phyloP scores from a whole-genome alignment of 139 green algal species.

The Chlamydomonas eustigma region DNA sequence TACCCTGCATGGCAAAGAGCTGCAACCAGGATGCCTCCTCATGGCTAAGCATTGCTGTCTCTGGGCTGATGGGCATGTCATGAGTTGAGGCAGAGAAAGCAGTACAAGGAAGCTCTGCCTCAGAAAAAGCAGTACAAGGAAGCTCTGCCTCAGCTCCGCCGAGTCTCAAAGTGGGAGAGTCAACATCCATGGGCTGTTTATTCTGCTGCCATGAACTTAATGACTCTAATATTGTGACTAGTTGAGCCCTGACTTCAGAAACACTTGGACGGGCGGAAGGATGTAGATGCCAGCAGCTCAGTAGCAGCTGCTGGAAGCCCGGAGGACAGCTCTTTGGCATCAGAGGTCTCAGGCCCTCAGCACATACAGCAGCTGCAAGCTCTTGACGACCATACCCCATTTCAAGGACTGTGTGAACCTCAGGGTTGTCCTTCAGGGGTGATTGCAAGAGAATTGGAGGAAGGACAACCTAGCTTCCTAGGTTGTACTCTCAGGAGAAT shows the following conservation, averaged over 20 bases:
- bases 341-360: slow-evolving; percentile 59
- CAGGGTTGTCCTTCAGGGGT: slow-evolving; percentile 69
- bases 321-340: not conserved
- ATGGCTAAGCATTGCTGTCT: too few species aligned
- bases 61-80: too few species aligned
- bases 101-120: too few species aligned
- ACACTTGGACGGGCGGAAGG: slow-evolving; percentile 43
- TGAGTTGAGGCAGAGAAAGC: too few species aligned
- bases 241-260: slow-evolving; percentile 30
- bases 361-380: slow-evolving; percentile 72
- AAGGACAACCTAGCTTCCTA: too few species aligned
- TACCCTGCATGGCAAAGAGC: not conserved
- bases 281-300: slow-evolving; percentile 53
- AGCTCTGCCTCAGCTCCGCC: too few species aligned
- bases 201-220: not conserved
- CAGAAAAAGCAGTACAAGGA: too few species aligned
- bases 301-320: not conserved
- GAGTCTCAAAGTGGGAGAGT: too few species aligned
- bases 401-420: slow-evolving; percentile 84
- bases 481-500: too few species aligned
- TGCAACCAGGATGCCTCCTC: too few species aligned
- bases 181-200: too few species aligned
- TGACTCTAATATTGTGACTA: not conserved
- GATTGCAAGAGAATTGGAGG: too few species aligned
- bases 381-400: slow-evolving; percentile 84